Evolutionary conservation across 2,329 filamentous ascomycete genomes (phyloP), one percentile per base, ranked within the genome.

Genomic region (Beauveria sp.): DNA sequence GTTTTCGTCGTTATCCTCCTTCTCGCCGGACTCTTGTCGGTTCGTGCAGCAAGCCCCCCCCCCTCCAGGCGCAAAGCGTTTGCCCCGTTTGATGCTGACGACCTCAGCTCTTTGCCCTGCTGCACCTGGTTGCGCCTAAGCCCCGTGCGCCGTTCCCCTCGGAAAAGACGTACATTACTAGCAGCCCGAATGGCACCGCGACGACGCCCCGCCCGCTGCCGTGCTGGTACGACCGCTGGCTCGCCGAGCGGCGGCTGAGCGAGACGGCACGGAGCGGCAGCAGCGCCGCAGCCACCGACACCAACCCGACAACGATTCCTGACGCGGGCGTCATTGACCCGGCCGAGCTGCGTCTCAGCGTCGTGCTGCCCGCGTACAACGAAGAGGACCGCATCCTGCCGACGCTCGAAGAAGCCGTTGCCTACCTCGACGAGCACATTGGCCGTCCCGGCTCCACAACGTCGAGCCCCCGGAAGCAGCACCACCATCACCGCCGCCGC

Each of bases 311-410:
- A 63, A 68, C 67, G 67, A 75, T 74, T 3, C 73, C 73, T 44
- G 79, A 85, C 65, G 73, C 80, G 18, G 81, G 84, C 66, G 75
- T 78, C 50, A 88, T 96, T 59, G 88, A 92, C 65, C 81, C 87
- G 2, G 84, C 92, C 16, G 86, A 92, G 64, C 76, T 97, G n/a
- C 89, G 89, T 71, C 86, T 99, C 79, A 94, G 90, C 59, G 86
- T 97, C 8, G 91, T 99, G 0, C 88, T 99, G 48, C 94, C 94
- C 0, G 94, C 94, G 10, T 99, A 92, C 81, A 99, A 99, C 67
- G 94, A 99, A 71, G 88, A 93, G 71, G 82, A 89, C 62, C 86
- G 94, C 34, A 81, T 99, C 52, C 81, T 85, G 14, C 88, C 87
- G 12, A 96, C 96, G 76, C 80, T 99, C 14, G 87, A 96, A 70